These are phyloP conservation scores for Colletotrichum phormii DNA, from an alignment of 2,329 filamentous ascomycete genomes.

Conservation along the genomic window DNA sequence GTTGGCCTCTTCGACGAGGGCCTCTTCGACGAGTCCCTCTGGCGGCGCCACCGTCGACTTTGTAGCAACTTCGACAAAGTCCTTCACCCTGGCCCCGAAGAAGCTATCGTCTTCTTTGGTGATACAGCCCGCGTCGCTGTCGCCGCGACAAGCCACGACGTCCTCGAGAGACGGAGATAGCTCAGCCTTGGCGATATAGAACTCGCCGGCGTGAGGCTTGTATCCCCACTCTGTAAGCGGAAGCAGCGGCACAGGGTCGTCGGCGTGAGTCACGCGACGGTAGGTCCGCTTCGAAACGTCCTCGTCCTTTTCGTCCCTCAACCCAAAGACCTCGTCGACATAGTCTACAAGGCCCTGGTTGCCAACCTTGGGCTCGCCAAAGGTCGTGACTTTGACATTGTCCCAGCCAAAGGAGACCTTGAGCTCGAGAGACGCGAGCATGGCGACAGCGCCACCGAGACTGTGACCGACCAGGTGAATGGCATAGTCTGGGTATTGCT, in stretches of 20 bases:
- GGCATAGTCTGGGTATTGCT: slow-evolving; percentile 75
- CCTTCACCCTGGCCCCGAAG: slow-evolving; percentile 41
- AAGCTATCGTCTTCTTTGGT: slow-evolving; percentile 63
- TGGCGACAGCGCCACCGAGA: slow-evolving; percentile 90
- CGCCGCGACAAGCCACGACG: slow-evolving; percentile 77
- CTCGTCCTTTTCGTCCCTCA: slow-evolving; percentile 48
- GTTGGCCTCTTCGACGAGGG: neutral
- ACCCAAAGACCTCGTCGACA: slow-evolving; percentile 63
- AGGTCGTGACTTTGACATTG: slow-evolving; percentile 84
- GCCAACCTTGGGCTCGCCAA: slow-evolving; percentile 83
- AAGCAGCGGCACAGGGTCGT: slow-evolving; percentile 90
- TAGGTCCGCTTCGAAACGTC: slow-evolving; percentile 60
- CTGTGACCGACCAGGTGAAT: slow-evolving; percentile 90
- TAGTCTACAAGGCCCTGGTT: slow-evolving; percentile 67
- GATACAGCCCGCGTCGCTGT: slow-evolving; percentile 79
- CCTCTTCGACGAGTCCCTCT: neutral
- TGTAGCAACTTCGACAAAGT: slow-evolving; percentile 35
- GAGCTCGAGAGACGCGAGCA: slow-evolving; percentile 87
- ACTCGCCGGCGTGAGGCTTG: slow-evolving; percentile 84
- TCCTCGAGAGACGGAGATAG: slow-evolving; percentile 78
- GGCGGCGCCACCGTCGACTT: neutral
- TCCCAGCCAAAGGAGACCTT: slow-evolving; percentile 78
- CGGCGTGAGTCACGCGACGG: slow-evolving; percentile 84
- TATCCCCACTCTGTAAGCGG: slow-evolving; percentile 92
- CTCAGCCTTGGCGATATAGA: slow-evolving; percentile 80